Evolutionary conservation across 306 rosid genomes (phyloP), one percentile per base, ranked within the genome.

Genomic region (Quercus ilex): DNA sequence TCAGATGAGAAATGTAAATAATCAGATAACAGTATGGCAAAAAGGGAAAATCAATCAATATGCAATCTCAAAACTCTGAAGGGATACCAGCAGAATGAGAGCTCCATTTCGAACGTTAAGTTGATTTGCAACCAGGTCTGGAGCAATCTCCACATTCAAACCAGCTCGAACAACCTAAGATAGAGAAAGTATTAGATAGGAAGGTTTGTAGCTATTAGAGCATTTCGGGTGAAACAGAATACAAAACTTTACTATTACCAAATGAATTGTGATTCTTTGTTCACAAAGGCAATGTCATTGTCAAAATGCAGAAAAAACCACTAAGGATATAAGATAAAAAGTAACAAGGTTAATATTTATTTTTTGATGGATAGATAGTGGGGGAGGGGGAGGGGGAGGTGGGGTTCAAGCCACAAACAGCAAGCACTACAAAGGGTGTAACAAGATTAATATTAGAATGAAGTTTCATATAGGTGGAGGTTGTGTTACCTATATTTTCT

Each of bases 41-140:
- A 26, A 0, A 28, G 33, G 65, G 41, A 33, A 80, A 73, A 14
- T 71, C 56, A 60, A 51, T 12, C 43, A 41, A 35, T 58, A 4
- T 55, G 26, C 79, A 67, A 74, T 73, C 14, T 46, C 30, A 9
- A 38, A 55, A 62, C 41, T 52, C 75, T 8, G 33, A 62, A 51
- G n/a, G 63, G 26, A 72, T 84, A 90, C 99, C 99, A 62, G 86
- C 35, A 95, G 87, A 79, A 95, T 26, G 72, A 95, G 98, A 71
- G 99, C 99, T 77, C 99, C 99, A 60, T 90, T 88, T 81, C 96
- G 90, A 87, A 92, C 97, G 57, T 90, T 95, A 64, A 95, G 98
- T 86, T 91, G 98, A 86, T 80, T 92, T 63, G 99, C 92, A 71
- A 89, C 79, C 18, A 91, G 83, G 77, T 95, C 99, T 2, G 98